Conservation (phyloP, 1,139 yeast species). For the Nakaseomyces kungkrabaensis region DNA sequence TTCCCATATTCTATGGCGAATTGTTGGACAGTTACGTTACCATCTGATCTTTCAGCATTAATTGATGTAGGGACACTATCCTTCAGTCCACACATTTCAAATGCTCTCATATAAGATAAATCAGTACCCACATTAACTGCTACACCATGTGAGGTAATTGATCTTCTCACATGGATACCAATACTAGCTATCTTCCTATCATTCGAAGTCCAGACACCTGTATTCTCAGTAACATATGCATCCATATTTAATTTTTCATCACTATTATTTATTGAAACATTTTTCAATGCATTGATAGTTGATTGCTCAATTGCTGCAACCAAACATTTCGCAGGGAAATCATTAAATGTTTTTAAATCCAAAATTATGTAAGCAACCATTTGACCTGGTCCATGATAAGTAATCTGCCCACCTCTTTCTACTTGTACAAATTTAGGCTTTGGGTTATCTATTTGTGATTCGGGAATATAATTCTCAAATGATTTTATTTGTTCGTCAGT, state of each 20-base stretch:
- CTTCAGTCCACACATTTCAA: slow-evolving; percentile 81
- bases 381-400: slow-evolving; percentile 97
- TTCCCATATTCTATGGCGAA: slow-evolving; percentile 45
- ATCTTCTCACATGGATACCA: slow-evolving; percentile 78
- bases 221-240: slow-evolving; percentile 52
- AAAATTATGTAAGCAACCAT: slow-evolving; percentile 74
- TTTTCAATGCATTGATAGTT: slow-evolving; percentile 43
- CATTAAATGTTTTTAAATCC: slow-evolving; percentile 54
- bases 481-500: slow-evolving; percentile 29
- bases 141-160: slow-evolving; percentile 82
- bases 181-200: slow-evolving; percentile 72
- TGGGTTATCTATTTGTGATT: slow-evolving; percentile 30
- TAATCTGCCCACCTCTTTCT: slow-evolving; percentile 91
- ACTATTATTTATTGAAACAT: slow-evolving; percentile 21
- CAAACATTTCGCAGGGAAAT: slow-evolving; percentile 63
- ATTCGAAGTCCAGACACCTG: slow-evolving; percentile 77
- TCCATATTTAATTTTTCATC: slow-evolving; percentile 33
- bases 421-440: slow-evolving; percentile 52
- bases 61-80: slow-evolving; percentile 48
- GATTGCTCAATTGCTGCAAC: slow-evolving; percentile 62
- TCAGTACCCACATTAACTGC: slow-evolving; percentile 75
- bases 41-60: slow-evolving; percentile 20
- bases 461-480: slow-evolving; percentile 22
- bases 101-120: slow-evolving; percentile 53
- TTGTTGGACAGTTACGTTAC: slow-evolving; percentile 30